Base-by-base conservation (phyloP, 2,329 filamentous ascomycete genomes). In the Colletotrichum sp. region DNA sequence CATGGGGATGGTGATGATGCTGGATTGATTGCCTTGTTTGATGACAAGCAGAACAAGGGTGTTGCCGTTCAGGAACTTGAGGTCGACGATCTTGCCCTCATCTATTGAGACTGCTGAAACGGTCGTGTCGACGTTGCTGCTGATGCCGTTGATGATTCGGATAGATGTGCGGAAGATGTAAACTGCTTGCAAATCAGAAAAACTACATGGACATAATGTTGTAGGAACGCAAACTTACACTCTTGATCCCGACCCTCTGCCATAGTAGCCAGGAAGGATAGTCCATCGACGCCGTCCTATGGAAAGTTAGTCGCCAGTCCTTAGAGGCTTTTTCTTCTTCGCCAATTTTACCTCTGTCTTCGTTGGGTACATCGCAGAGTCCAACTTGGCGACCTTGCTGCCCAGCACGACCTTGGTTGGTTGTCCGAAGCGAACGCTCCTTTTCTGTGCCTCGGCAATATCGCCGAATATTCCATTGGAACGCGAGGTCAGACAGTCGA, bases 381-480 rank as follows among this genome's bases (percentile, higher is more conserved):
- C 93, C 69, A 90, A 83, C 74, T 81, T 90, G 81, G 79, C 90
- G 79, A 85, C 86, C 78, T 81, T 90, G 77, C 80, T 80, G 1
- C 85, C 85, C 12, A 90, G 75, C 3, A 85, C 83, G 7, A 92
- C 79, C 67, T 83, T 86, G 5, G 88, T 85, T 5, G 89, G 85
- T 36, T 88, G 88, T 5, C 93, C 93, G 79, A 95, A 93, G 7
- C 93, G 86, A 13, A 96, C 93, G 72, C 92, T 93, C 71, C 93
- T 87, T 80, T 91, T 89, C 84, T 95, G 90, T 8, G 93, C 91
- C 83, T 93, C 91, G 77, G 95, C 92, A 81, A 96, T 92, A 74
- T 92, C 88, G 70, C 90, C 84, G 79, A 95, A 94, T 3, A 95
- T 88, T 9, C 84, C 84, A n/a, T 88, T 88, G 12, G 92, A 91